These are phyloP conservation scores for Aspergillus carbonarius DNA, from an alignment of 2,329 filamentous ascomycete genomes.

Conservation along the genomic window DNA sequence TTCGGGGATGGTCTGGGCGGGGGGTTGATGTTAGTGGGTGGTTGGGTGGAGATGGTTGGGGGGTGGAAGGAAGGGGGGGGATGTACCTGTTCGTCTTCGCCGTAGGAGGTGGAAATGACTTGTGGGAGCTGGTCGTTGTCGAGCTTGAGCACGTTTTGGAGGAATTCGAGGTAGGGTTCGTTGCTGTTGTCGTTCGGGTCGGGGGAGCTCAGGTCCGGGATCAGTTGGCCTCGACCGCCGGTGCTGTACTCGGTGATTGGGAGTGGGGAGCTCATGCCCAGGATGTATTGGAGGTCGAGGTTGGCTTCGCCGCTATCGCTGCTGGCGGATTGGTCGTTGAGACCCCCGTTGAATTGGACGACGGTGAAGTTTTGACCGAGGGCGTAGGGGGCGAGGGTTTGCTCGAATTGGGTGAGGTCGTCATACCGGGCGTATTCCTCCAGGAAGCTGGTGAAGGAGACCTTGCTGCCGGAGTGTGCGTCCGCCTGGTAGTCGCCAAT, in stretches of 20 bases:
- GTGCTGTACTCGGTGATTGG: slow-evolving; percentile 50
- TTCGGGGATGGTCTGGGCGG: slow-evolving; percentile 32
- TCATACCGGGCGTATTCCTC: slow-evolving; percentile 51
- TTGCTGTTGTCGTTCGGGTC: slow-evolving; percentile 43
- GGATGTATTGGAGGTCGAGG: slow-evolving; percentile 52
- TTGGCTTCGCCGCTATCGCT: slow-evolving; percentile 50
- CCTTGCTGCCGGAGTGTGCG: slow-evolving; percentile 35
- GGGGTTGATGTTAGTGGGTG: neutral
- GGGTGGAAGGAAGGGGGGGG: too few species aligned
- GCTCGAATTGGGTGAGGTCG: slow-evolving; percentile 46
- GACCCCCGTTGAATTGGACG: slow-evolving; percentile 43
- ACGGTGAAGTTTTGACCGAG: slow-evolving; percentile 47
- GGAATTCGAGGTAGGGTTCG: slow-evolving; percentile 46
- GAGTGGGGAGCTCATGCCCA: slow-evolving; percentile 45
- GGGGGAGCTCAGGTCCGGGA: slow-evolving; percentile 51
- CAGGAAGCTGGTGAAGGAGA: slow-evolving; percentile 50
- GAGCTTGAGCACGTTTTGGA: slow-evolving; percentile 34
- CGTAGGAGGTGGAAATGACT: slow-evolving; percentile 44
- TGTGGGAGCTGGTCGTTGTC: slow-evolving; percentile 32
- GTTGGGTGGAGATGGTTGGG: neutral
- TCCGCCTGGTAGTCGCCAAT: slow-evolving; percentile 43
- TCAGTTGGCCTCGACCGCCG: slow-evolving; percentile 45
- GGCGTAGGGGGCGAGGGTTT: slow-evolving; percentile 41
- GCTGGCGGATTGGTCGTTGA: slow-evolving; percentile 36
- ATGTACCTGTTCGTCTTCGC: slow-evolving; percentile 41